Conservation (phyloP, 73 alveolate genomes). For the Breviolum minutum region DNA sequence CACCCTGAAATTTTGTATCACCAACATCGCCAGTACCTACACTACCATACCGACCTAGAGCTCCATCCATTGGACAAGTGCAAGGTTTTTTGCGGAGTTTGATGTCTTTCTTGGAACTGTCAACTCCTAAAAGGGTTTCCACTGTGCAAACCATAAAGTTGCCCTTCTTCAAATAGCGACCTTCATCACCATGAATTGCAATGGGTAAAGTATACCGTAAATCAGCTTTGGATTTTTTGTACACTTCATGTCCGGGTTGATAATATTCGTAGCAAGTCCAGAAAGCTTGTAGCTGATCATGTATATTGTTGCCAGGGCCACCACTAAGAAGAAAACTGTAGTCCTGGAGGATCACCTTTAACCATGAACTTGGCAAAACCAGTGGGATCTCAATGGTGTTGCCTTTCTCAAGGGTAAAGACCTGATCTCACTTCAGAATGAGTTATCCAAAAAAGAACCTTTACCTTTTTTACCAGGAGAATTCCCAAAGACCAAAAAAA, state of each 20-base stretch:
- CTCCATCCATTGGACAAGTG: neutral
- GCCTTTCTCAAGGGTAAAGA: neutral
- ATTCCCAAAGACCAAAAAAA: neutral
- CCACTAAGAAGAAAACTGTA: neutral
- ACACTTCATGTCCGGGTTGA: constrained; percentile 10
- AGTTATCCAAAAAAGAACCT: no score
- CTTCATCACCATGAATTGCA: neutral
- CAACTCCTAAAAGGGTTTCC: neutral
- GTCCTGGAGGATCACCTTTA: neutral
- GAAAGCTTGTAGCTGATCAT: neutral
- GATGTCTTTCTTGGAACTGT: neutral
- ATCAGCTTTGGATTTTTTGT: neutral
- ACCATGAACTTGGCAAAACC: neutral
- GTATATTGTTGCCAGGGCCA: neutral
- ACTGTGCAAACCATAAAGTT: neutral
- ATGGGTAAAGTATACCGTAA: neutral
- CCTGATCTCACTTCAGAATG: neutral
- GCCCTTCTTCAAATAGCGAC: neutral
- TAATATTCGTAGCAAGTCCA: neutral
- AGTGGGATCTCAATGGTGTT: neutral
- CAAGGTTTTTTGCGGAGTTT: neutral
- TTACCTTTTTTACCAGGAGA: neutral
- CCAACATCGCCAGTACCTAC: neutral
- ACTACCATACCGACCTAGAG: neutral
- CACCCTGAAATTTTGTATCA: neutral